Evolutionary conservation across 2,329 filamentous ascomycete genomes (phyloP), one percentile per base, ranked within the genome.

Genomic region (Trichoderma sp.): DNA sequence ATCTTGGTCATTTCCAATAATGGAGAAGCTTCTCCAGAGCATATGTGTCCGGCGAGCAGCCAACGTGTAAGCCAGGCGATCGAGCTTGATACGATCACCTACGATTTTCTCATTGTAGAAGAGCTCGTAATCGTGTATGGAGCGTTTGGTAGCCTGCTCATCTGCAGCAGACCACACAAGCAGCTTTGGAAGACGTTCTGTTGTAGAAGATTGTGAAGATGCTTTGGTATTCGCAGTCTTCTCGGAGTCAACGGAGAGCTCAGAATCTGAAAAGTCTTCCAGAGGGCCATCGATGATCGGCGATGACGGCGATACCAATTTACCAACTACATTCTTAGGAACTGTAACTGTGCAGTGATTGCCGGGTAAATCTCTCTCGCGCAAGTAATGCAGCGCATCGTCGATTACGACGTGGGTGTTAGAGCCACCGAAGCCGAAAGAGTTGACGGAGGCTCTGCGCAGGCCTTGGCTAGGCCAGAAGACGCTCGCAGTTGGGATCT

Each of bases 371-470:
- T 56, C 7, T 9, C 35, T 45, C 14, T 56, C 60, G 3, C 3
- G 12, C 18, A 77, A 27, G 27, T 77, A 77, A 14, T 71, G 31
- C 9, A 45, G 21, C 14, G 76, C 76, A 50, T 74, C 76, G 12
- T 88, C 86, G 9, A 88, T 66, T 21, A 88, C 83, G 3, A 84
- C 80, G 71, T 88, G 87, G 0, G 83, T 84, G 67, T 88, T 88
- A 2, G 85, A 86, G 41, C 87, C 87, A 4, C 87, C 87, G 77
- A 85, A 88, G 1, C 87, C 87, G 76, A 88, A 89, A 38, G 83
- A 85, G 79, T 88, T 88, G 66, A 88, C 81, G 59, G 83, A 85
- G 16, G 82, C 85, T 18, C 87, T 83, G 1, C 85, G 82, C 8
- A 84, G 77, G 14, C 84, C 84, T 8, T 35, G 35, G 1, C 78